phyloP scores from a whole-genome alignment of 1,139 yeast species.

The Debaryomyces singareniensis region DNA sequence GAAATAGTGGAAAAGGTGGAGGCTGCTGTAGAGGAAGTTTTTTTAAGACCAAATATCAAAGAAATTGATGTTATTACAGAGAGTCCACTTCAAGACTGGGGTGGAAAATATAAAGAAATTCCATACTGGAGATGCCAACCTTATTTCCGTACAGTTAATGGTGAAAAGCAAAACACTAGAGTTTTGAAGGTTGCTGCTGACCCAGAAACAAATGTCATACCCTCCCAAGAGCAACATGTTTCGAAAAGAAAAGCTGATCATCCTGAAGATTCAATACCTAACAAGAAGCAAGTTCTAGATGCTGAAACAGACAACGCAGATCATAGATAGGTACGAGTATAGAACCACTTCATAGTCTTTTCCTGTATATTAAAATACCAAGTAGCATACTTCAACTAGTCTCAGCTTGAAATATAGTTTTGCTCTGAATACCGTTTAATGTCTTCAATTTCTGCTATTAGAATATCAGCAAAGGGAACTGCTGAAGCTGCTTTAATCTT shows the following conservation, averaged over 20 bases:
- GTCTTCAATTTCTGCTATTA: conserved; percentile 14
- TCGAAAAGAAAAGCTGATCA: too few species aligned
- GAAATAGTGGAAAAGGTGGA: conserved; percentile 65
- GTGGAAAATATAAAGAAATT: conserved; percentile 72
- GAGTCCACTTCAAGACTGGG: conserved; percentile 63
- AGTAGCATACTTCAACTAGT: too few species aligned
- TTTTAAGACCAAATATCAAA: conserved; percentile 32
- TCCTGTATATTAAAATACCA: too few species aligned
- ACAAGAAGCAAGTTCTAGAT: background rate
- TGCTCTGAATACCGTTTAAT: too few species aligned
- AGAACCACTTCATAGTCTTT: too few species aligned
- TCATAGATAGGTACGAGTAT: background rate
- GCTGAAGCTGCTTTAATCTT: conserved; percentile 62
- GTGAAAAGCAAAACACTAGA: conserved; percentile 43
- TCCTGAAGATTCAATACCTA: background rate
- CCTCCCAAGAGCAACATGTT: too few species aligned
- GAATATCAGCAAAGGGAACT: conserved; percentile 17
- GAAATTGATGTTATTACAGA: conserved; percentile 45
- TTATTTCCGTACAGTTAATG: conserved; percentile 80
- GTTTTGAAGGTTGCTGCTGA: conserved; percentile 37
- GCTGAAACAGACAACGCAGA: background rate
- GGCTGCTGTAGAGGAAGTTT: conserved; percentile 51
- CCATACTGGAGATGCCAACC: conserved; percentile 99
- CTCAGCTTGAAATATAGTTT: too few species aligned
- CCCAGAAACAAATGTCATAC: too few species aligned